Evolutionary conservation across 805 yeast genomes (phyloP).

Genomic region (Pichia gijzeniarum): DNA sequence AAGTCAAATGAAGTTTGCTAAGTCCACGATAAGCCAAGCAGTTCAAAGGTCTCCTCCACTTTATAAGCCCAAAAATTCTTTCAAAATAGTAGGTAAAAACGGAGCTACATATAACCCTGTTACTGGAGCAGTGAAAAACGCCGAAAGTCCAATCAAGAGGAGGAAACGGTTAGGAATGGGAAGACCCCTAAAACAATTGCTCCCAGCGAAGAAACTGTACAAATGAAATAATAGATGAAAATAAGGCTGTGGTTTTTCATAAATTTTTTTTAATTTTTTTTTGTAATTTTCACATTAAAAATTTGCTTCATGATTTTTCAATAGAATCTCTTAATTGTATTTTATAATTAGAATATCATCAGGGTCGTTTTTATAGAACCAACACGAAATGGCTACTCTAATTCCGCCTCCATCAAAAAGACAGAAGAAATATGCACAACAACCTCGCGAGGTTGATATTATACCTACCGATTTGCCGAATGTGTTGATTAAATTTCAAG

Average conservation of each 20-base stretch:
- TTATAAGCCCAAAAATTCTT: not conserved
- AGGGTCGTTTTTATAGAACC: not conserved
- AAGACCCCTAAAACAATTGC: constrained; percentile 19
- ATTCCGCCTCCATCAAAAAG: constrained; percentile 92
- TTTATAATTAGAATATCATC: not conserved
- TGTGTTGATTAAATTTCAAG: constrained; percentile 83
- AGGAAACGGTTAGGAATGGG: constrained; percentile 27
- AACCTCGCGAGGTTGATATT: constrained; percentile 65
- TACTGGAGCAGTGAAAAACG: constrained; percentile 8
- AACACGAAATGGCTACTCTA: constrained; percentile 78
- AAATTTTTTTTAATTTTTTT: not conserved
- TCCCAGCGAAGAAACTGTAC: constrained; percentile 7
- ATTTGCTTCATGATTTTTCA: not conserved
- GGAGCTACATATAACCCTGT: constrained; percentile 9
- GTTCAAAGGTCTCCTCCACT: not conserved
- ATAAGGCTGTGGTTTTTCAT: not conserved
- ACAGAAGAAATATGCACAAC: constrained; percentile 77
- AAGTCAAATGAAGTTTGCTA: not conserved
- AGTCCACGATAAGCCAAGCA: not conserved
- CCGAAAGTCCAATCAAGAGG: constrained; percentile 4
- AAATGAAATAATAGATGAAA: constrained; percentile 3
- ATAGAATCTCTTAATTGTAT: not conserved
- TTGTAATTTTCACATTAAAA: not conserved
- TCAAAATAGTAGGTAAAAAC: constrained; percentile 1
- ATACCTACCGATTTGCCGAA: constrained; percentile 78